These are phyloP conservation scores for Apiospora hydei DNA, from an alignment of 2,329 filamentous ascomycete genomes.

Conservation along the genomic window DNA sequence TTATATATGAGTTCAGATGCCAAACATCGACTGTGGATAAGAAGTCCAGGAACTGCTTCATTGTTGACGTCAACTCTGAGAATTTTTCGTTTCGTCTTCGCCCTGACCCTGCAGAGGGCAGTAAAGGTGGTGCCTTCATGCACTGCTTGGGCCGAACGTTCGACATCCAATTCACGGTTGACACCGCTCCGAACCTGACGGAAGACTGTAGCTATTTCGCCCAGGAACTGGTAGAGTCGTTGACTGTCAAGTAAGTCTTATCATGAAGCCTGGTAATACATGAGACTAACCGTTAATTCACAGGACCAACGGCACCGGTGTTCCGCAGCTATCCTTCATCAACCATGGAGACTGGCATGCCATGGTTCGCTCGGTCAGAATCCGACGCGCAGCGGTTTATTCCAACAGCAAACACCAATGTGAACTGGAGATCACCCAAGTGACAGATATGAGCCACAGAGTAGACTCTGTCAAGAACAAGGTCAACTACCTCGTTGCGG, in stretches of 20 bases:
- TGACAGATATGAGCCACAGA: conserved; percentile 37
- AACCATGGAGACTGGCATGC: conserved; percentile 34
- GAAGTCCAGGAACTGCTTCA: conserved; percentile 30
- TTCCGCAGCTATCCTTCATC: conserved; percentile 35
- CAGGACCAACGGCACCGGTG: conserved; percentile 31
- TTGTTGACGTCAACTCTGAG: conserved; percentile 36
- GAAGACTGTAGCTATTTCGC: conserved; percentile 35
- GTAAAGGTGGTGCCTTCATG: conserved; percentile 33
- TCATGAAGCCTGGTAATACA: conserved; percentile 8
- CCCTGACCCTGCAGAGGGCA: conserved; percentile 7
- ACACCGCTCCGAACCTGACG: conserved; percentile 31
- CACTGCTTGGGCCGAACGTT: conserved; percentile 39
- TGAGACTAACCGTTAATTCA: conserved; percentile 23
- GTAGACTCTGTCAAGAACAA: background rate
- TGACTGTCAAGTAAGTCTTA: conserved; percentile 38
- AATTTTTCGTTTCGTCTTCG: conserved; percentile 33
- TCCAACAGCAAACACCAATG: conserved; percentile 1
- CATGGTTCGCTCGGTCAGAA: conserved; percentile 33
- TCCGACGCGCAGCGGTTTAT: conserved; percentile 37
- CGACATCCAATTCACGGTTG: conserved; percentile 38
- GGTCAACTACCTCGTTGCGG: conserved; percentile 25
- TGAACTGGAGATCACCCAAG: conserved; percentile 38
- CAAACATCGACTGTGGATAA: conserved; percentile 7
- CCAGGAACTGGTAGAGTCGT: conserved; percentile 33
- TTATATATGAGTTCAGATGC: conserved; percentile 28